Base-by-base conservation (phyloP, 495 filamentous ascomycete genomes). In the Hypoxylon fuscum region DNA sequence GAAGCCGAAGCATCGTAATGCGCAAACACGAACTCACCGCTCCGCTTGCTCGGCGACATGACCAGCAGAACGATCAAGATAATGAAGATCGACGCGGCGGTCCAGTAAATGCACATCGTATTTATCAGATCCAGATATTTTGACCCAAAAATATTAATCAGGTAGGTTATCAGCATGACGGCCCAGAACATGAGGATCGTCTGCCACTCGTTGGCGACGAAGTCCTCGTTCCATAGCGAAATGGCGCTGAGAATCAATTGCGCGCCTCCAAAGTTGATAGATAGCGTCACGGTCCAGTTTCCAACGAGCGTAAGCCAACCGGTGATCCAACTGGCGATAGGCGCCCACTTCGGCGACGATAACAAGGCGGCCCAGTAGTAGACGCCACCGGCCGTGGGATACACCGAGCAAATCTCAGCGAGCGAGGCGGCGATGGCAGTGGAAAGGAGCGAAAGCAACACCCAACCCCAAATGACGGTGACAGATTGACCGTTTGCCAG, bases 341-440 rank as follows among this genome's bases (percentile, higher is more conserved):
- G 83, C 0, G 81, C 78, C 70, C 81, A 77, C 5, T 75, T 68
- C 5, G 77, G 73, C 1, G 86, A 82, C 5, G 86, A 85, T 18
- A 88, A 76, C 55, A 86, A 78, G 23, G 86, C 85, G 2, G 83
- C 77, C 86, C 87, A 89, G 69, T 87, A 88, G 61, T 89, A 89
- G 14, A 85, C 85, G 7, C 86, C 86, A 17, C 85, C 86, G 31
- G 77, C 80, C 2, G 85, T 88, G 0, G 87, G 87, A 59, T 88
- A 83, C 1, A 86, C 85, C 2, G 83, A 86, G 20, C 87, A 85
- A 58, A 89, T 88, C 68, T 89, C 87, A 1, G 85, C 86, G 81
- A 89, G 87, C 15, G 81, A 77, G 1, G 84, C 69, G 45, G 83
- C 86, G 53, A 85, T 83, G 50, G 82, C 81, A 46, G 82, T 75